Conservation (phyloP, 2,329 filamentous ascomycete species). For the Rhynchosporium agropyri region DNA sequence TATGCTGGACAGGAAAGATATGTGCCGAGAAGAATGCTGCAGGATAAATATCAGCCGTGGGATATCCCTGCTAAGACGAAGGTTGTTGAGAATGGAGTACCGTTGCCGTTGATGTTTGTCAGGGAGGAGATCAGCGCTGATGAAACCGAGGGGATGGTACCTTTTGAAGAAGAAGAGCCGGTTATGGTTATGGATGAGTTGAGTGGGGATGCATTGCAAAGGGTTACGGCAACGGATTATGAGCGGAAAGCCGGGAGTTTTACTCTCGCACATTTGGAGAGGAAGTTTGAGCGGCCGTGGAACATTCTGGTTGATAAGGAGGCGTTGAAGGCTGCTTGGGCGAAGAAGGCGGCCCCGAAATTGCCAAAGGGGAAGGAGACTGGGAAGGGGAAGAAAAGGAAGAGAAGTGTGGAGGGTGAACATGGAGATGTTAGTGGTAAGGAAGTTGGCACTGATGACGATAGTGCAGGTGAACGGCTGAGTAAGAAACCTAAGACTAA, state of each 20-base stretch:
- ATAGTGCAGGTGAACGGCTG: slow-evolving; percentile 47
- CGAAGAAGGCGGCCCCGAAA: slow-evolving; percentile 6
- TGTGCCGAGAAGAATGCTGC: slow-evolving; percentile 17
- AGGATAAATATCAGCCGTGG: slow-evolving; percentile 15
- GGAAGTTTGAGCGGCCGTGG: neutral
- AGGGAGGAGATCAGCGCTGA: neutral
- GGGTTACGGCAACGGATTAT: slow-evolving; percentile 4
- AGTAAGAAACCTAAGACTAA: slow-evolving; percentile 85
- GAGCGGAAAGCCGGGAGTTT: slow-evolving; percentile 37
- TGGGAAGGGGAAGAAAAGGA: slow-evolving; percentile 1
- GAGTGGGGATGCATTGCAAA: neutral
- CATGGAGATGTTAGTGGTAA: neutral
- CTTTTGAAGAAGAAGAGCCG: slow-evolving; percentile 14
- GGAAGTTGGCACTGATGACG: neutral
- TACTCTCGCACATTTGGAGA: neutral
- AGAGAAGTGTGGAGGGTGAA: neutral
- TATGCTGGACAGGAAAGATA: slow-evolving; percentile 15
- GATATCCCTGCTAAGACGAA: slow-evolving; percentile 6
- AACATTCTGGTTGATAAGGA: neutral
- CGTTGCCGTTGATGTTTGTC: slow-evolving; percentile 8
- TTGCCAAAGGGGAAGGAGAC: neutral
- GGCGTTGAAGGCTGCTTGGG: neutral
- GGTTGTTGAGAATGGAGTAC: neutral
- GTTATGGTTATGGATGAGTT: slow-evolving; percentile 10
- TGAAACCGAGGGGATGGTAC: neutral